phyloP scores from a whole-genome alignment of 78 protist genomes.

The Protostelium mycophagum region DNA sequence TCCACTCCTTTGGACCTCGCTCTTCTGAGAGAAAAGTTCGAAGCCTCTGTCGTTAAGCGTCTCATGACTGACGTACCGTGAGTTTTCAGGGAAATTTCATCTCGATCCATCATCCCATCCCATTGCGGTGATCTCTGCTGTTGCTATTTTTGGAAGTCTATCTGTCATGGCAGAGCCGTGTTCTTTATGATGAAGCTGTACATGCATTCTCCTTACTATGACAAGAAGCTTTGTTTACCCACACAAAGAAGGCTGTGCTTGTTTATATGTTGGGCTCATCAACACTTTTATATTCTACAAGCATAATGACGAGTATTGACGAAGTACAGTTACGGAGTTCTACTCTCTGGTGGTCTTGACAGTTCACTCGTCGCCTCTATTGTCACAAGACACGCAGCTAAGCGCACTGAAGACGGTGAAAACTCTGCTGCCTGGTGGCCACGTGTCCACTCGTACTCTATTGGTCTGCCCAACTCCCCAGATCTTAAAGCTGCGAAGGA shows the following conservation, averaged over 20 bases:
- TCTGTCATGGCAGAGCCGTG: no score
- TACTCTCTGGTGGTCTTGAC: constrained; percentile 90
- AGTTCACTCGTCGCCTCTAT: constrained; percentile 80
- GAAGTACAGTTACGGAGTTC: constrained; percentile 88
- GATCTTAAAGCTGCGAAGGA: constrained; percentile 80
- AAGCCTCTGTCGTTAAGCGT: constrained; percentile 59
- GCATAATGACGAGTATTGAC: constrained; percentile 55
- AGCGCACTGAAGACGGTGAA: constrained; percentile 39
- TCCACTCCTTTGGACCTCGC: constrained; percentile 6
- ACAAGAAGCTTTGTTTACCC: no score
- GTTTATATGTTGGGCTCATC: no score
- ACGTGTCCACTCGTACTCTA: constrained; percentile 73
- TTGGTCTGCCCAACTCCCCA: constrained; percentile 79
- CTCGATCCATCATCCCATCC: no score
- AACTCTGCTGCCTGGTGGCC: constrained; percentile 67
- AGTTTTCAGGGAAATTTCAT: no score
- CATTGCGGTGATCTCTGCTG: no score
- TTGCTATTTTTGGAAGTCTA: no score
- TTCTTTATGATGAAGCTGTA: no score
- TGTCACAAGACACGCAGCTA: constrained; percentile 68
- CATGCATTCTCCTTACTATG: no score
- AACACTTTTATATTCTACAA: not conserved
- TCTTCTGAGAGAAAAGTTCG: constrained; percentile 51
- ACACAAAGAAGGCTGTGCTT: no score
- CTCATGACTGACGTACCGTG: not conserved